These are phyloP conservation scores for Aspergillus sp. DNA, from an alignment of 2,329 filamentous ascomycete genomes.

Conservation along the genomic window DNA sequence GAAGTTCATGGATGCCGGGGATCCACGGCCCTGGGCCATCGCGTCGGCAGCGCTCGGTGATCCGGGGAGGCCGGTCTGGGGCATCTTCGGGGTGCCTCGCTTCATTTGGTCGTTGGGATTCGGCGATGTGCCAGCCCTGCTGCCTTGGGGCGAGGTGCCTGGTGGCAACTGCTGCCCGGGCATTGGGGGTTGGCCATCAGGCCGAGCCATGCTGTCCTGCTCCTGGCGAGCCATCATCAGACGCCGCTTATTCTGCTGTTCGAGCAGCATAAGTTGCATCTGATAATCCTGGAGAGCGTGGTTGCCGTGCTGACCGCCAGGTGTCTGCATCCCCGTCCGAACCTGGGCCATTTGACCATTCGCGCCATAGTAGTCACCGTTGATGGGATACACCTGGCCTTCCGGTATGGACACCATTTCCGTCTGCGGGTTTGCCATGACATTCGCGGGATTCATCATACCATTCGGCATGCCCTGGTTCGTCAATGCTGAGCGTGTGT, in stretches of 20 bases:
- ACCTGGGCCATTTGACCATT: slow-evolving; percentile 56
- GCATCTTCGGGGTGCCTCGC: slow-evolving; percentile 62
- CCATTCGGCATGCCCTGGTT: slow-evolving; percentile 77
- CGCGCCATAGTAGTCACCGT: slow-evolving; percentile 59
- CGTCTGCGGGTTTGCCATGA: slow-evolving; percentile 68
- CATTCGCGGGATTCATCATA: slow-evolving; percentile 59
- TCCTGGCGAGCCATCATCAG: slow-evolving; percentile 68
- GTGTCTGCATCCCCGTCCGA: slow-evolving; percentile 42
- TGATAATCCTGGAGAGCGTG: slow-evolving; percentile 70
- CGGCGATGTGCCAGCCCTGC: slow-evolving; percentile 60
- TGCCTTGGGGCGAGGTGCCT: slow-evolving; percentile 60
- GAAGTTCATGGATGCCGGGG: slow-evolving; percentile 61
- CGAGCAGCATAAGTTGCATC: slow-evolving; percentile 69
- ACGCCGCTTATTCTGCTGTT: slow-evolving; percentile 69
- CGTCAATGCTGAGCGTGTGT: slow-evolving; percentile 73
- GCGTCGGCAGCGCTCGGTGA: slow-evolving; percentile 60
- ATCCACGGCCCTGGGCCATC: slow-evolving; percentile 59
- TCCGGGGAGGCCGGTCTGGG: slow-evolving; percentile 56
- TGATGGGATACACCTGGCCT: slow-evolving; percentile 49
- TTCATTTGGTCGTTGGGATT: slow-evolving; percentile 65
- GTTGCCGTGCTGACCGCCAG: slow-evolving; percentile 51
- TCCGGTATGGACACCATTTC: slow-evolving; percentile 81
- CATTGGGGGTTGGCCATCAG: slow-evolving; percentile 51
- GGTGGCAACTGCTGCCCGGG: slow-evolving; percentile 52
- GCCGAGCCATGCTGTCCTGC: slow-evolving; percentile 61